A percentile compares a stretch with the other conserved stretches of the same genome.
These are phyloP conservation scores for Hymenoscyphus linearis DNA, from an alignment of 2,329 filamentous ascomycete species.

Conservation along the genomic window DNA sequence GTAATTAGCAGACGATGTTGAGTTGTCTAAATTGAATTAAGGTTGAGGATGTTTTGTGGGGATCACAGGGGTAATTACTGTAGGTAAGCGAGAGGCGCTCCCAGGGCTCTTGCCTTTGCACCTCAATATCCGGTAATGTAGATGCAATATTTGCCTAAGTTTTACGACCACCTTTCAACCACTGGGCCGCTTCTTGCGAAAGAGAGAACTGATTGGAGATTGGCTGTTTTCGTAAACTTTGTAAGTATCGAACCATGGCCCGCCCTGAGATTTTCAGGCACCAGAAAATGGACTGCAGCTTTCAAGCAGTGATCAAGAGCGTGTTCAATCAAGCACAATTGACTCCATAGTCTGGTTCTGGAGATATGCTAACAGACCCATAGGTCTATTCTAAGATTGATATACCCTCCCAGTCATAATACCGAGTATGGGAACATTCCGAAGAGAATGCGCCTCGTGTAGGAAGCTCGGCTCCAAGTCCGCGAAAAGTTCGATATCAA, in stretches of 20 bases:
- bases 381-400: neutral
- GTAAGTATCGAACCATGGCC: conserved; percentile 3
- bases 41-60: conserved; percentile 6
- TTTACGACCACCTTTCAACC: neutral
- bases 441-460: neutral
- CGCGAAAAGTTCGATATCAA: neutral
- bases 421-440: neutral
- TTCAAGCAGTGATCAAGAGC: no score
- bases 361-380: neutral
- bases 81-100: conserved; percentile 3
- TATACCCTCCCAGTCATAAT: neutral
- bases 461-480: neutral
- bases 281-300: conserved; percentile 2
- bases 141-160: conserved; percentile 11
- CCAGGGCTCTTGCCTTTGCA: neutral
- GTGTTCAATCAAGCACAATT: neutral
- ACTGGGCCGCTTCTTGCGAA: neutral
- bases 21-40: conserved; percentile 9
- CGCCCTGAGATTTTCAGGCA: conserved; percentile 5
- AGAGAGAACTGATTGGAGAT: neutral
- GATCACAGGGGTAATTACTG: conserved; percentile 3
- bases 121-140: conserved; percentile 11
- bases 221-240: neutral
- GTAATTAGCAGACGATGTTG: conserved; percentile 3
- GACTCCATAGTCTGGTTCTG: neutral